A percentile compares a stretch with the other conserved stretches of the same genome.
Conservation (phyloP, 164 flowering plant genomes). For the Magnolia changhungtana region DNA sequence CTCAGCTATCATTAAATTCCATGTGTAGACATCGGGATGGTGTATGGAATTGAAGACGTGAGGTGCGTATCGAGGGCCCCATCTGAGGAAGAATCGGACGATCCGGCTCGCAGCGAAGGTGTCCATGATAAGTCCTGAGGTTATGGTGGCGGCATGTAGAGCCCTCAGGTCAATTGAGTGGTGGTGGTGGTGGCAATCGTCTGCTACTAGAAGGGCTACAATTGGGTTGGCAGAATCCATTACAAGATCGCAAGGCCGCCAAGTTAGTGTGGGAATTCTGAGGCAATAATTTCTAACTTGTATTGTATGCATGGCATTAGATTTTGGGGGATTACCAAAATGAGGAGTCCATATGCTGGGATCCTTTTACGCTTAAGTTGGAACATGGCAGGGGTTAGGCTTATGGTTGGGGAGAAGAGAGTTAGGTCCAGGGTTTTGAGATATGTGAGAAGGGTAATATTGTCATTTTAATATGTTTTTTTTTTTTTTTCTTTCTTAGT, state of each 20-base stretch:
- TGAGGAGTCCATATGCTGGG: no score
- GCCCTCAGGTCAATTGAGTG: conserved; percentile 2
- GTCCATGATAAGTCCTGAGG: conserved; percentile 19
- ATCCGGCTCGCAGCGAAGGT: conserved; percentile 21
- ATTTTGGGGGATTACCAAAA: neutral
- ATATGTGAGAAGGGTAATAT: no score
- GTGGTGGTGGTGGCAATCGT: neutral
- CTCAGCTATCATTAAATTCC: conserved; percentile 17
- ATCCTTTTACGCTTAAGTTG: no score
- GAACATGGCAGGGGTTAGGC: no score
- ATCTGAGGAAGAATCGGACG: conserved; percentile 12
- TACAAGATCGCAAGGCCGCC: neutral
- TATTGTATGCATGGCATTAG: neutral
- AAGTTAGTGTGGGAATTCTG: neutral
- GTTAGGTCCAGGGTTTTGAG: no score
- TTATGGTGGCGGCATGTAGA: conserved; percentile 22
- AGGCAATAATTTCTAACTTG: neutral
- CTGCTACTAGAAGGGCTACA: conserved; percentile 5
- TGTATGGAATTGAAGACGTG: conserved; percentile 15
- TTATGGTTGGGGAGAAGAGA: no score
- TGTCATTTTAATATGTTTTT: no score
- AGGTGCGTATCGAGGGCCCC: conserved; percentile 2
- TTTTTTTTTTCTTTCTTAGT: no score
- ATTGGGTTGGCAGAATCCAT: conserved; percentile 1
- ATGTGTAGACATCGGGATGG: conserved; percentile 21